phyloP scores from a whole-genome alignment of 495 filamentous ascomycete genomes.

The Hypoxylon rickii region DNA sequence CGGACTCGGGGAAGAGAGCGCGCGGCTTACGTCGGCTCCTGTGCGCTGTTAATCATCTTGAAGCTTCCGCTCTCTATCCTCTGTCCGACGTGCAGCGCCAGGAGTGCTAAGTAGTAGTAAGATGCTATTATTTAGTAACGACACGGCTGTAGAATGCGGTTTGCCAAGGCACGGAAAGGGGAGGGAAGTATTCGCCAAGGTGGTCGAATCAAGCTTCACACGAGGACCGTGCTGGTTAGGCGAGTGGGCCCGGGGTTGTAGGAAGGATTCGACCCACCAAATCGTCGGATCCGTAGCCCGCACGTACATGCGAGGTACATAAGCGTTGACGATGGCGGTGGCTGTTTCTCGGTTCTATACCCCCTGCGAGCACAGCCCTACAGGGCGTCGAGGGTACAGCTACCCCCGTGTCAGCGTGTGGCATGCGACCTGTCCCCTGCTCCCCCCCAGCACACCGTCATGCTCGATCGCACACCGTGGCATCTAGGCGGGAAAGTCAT shows the following conservation, averaged over 20 bases:
- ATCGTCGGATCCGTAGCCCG: conserved; percentile 14
- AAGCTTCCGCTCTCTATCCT: no score
- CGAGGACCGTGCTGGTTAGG: no score
- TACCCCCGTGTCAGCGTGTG: conserved; percentile 21
- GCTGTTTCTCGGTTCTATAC: conserved; percentile 14
- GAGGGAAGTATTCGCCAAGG: conserved; percentile 6
- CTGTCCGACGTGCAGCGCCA: background rate
- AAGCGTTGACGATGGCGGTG: background rate
- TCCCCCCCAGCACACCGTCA: conserved; percentile 8
- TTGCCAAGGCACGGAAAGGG: conserved; percentile 4
- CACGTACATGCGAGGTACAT: background rate
- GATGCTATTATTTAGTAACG: background rate
- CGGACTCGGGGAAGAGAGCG: no score
- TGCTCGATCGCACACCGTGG: conserved; percentile 13
- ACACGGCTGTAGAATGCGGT: background rate
- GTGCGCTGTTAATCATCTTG: no score
- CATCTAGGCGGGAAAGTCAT: conserved; percentile 7
- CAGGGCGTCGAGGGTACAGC: conserved; percentile 23
- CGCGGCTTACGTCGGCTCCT: no score
- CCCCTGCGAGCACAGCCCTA: conserved; percentile 32
- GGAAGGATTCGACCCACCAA: conserved; percentile 15
- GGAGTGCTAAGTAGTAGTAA: background rate
- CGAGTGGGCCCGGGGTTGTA: no score
- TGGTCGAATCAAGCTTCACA: conserved; percentile 33
- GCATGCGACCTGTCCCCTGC: conserved; percentile 6